Conservation (phyloP, 768 basidiomycete species). For the Hebeloma cylindrosporum region DNA sequence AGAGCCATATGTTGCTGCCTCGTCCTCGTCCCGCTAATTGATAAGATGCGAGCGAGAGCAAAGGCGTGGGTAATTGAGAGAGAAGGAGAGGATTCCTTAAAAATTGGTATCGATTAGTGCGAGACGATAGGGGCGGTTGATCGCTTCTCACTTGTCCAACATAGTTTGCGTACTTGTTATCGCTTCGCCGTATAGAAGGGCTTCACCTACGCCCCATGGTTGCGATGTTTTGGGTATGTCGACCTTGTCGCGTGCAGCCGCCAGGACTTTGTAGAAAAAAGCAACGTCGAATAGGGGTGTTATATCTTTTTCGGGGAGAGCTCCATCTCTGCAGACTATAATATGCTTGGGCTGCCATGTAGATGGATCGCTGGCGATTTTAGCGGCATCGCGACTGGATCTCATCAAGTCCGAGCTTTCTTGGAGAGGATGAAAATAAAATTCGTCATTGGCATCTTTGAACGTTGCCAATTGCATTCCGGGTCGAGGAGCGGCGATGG, state of each 20-base stretch:
- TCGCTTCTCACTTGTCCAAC: conserved; percentile 79
- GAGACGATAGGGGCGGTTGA: conserved; percentile 1
- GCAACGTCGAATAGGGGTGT: conserved; percentile 75
- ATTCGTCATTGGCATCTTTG: conserved; percentile 70
- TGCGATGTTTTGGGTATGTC: conserved; percentile 22
- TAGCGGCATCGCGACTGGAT: conserved; percentile 25
- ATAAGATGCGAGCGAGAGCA: conserved; percentile 82
- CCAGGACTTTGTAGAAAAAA: conserved; percentile 58
- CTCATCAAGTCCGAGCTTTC: conserved; percentile 33
- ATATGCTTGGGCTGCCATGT: conserved; percentile 53
- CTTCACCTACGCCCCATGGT: conserved; percentile 68
- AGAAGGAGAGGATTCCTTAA: conserved; percentile 76
- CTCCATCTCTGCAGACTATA: conserved; percentile 47
- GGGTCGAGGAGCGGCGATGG: conserved; percentile 32
- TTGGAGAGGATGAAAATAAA: conserved; percentile 51
- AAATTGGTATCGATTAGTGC: background rate
- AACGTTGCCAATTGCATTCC: conserved; percentile 39
- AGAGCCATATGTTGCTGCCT: conserved; percentile 89
- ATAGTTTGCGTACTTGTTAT: conserved; percentile 95
- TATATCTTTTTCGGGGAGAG: conserved; percentile 47
- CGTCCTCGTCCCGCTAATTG: conserved; percentile 90
- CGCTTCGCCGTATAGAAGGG: conserved; percentile 81
- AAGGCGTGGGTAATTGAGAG: conserved; percentile 64
- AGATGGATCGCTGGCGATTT: conserved; percentile 26
- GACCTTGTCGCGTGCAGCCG: conserved; percentile 30